These are phyloP conservation scores for Lactifluus volemus DNA, from an alignment of 768 basidiomycete species.

Conservation along the genomic window DNA sequence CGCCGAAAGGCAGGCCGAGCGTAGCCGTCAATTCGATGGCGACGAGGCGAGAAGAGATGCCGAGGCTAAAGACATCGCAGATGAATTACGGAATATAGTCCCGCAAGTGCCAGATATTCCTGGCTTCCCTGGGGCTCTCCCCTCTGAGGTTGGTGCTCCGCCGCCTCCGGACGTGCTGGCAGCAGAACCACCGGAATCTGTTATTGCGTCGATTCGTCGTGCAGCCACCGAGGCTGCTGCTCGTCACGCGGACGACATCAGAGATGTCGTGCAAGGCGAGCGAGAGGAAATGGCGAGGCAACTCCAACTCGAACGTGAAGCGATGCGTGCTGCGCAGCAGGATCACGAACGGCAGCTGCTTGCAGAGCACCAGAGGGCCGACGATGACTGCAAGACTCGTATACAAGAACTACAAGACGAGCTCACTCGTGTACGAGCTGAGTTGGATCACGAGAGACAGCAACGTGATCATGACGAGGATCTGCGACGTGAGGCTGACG, in stretches of 20 bases:
- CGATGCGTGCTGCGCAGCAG: slow-evolving; percentile 17
- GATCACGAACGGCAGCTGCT: slow-evolving; percentile 12
- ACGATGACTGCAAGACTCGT: slow-evolving; percentile 45
- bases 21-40: slow-evolving; percentile 51
- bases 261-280: slow-evolving; percentile 29
- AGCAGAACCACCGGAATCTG: slow-evolving; percentile 25
- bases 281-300: slow-evolving; percentile 18
- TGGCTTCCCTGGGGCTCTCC: not conserved
- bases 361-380: slow-evolving; percentile 21
- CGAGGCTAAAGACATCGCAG: slow-evolving; percentile 40
- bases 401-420: slow-evolving; percentile 57
- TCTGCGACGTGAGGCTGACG: slow-evolving; percentile 53
- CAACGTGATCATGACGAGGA: slow-evolving; percentile 49
- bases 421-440: slow-evolving; percentile 43
- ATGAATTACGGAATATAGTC: slow-evolving; percentile 30
- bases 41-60: slow-evolving; percentile 50
- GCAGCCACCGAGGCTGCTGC: slow-evolving; percentile 47
- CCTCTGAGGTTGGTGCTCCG: not conserved
- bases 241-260: slow-evolving; percentile 48
- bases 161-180: slow-evolving; percentile 14
- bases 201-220: slow-evolving; percentile 31
- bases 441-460: slow-evolving; percentile 57
- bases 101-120: slow-evolving; percentile 10
- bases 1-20: slow-evolving; percentile 46
- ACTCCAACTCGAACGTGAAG: slow-evolving; percentile 16